Conservation (phyloP, 2,329 filamentous ascomycete genomes). For the Chaetomiaceae sp. region DNA sequence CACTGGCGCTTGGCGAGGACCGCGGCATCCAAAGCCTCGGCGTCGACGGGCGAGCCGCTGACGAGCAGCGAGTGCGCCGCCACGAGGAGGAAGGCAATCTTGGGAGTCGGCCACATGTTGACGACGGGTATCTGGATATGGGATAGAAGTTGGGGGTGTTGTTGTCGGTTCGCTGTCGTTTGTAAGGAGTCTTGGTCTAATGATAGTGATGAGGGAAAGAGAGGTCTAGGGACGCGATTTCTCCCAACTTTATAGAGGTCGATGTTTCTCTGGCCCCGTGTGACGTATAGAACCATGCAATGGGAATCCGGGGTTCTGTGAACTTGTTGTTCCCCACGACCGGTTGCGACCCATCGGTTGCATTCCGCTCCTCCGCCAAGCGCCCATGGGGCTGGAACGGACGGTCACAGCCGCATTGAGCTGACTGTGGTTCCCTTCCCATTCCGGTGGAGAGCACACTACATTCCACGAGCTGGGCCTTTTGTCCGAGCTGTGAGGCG, state of each 20-base stretch:
- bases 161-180: neutral
- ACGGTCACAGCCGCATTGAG: neutral
- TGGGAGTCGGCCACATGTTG: constrained; percentile 27
- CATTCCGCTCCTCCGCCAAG: constrained; percentile 24
- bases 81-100: constrained; percentile 23
- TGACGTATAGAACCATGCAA: neutral
- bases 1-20: constrained; percentile 34
- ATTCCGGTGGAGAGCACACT: neutral
- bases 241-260: neutral
- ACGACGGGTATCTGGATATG: neutral
- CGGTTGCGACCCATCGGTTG: constrained; percentile 16
- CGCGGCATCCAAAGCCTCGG: constrained; percentile 10
- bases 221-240: too few species aligned
- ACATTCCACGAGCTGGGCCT: neutral
- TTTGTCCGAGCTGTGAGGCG: neutral
- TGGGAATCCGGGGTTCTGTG: neutral
- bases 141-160: too few species aligned
- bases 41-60: constrained; percentile 24
- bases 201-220: neutral
- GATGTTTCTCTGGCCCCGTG: neutral
- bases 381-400: neutral
- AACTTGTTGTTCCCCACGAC: neutral
- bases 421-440: neutral
- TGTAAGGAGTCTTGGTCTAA: neutral
- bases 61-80: constrained; percentile 24